Evolutionary conservation across 164 flowering plant genomes (phyloP).

Genomic region (Aristolochia fimbriata): DNA sequence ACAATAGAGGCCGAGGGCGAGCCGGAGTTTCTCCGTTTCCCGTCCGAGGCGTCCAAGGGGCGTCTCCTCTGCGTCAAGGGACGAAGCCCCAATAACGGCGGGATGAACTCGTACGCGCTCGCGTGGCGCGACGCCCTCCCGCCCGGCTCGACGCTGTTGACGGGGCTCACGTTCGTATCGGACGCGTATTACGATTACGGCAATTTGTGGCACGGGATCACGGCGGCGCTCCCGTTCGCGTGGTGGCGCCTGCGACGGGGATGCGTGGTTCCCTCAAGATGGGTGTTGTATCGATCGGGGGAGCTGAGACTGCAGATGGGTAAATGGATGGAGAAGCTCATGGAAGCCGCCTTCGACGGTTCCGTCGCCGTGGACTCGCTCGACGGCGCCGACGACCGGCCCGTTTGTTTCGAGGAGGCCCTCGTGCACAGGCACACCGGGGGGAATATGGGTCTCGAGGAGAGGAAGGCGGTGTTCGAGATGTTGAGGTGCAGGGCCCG

Average conservation of each 20-base stretch:
- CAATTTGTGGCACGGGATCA: slow-evolving; percentile 81
- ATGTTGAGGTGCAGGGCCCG: slow-evolving; percentile 67
- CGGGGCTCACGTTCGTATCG: slow-evolving; percentile 57
- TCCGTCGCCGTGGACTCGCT: slow-evolving; percentile 30
- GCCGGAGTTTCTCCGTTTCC: slow-evolving; percentile 59
- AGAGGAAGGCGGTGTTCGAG: slow-evolving; percentile 51
- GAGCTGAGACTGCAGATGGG: slow-evolving; percentile 52
- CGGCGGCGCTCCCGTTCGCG: slow-evolving; percentile 54
- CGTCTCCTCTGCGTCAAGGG: slow-evolving; percentile 64
- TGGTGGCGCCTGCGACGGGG: slow-evolving; percentile 48
- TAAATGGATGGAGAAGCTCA: slow-evolving; percentile 34
- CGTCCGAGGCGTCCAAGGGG: slow-evolving; percentile 45
- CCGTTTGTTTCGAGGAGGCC: slow-evolving; percentile 47
- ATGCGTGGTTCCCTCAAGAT: slow-evolving; percentile 33
- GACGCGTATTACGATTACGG: slow-evolving; percentile 56
- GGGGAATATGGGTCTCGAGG: slow-evolving; percentile 56
- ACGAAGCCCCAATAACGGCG: slow-evolving; percentile 46
- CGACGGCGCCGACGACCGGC: slow-evolving; percentile 21
- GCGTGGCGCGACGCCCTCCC: slow-evolving; percentile 74
- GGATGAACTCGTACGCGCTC: slow-evolving; percentile 59
- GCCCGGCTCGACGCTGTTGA: slow-evolving; percentile 30
- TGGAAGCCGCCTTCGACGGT: slow-evolving; percentile 46
- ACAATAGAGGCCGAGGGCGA: slow-evolving; percentile 37
- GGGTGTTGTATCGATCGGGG: slow-evolving; percentile 73
- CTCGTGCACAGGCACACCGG: slow-evolving; percentile 77